phyloP scores from a whole-genome alignment of 768 basidiomycete species.

The Lyophyllum semitale region DNA sequence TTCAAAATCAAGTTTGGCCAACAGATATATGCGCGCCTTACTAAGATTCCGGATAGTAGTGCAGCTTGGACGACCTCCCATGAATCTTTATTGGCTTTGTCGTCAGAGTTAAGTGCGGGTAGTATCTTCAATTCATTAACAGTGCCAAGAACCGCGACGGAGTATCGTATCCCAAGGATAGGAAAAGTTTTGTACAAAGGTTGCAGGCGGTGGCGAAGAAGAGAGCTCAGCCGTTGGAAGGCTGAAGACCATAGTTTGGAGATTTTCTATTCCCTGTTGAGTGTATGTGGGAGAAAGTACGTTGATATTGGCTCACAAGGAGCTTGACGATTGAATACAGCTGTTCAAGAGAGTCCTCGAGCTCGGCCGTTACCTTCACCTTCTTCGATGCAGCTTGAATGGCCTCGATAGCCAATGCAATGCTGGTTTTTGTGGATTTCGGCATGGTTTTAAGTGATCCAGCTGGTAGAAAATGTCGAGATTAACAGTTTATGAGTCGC shows the following conservation, averaged over 20 bases:
- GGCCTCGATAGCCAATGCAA: slow-evolving; percentile 30
- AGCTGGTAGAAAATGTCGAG: background rate
- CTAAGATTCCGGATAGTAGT: slow-evolving; percentile 56
- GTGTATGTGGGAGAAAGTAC: background rate
- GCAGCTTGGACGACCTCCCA: slow-evolving; percentile 52
- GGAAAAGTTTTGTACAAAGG: slow-evolving; percentile 45
- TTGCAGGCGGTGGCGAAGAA: slow-evolving; percentile 44
- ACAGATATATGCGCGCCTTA: slow-evolving; percentile 20
- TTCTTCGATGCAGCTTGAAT: slow-evolving; percentile 32
- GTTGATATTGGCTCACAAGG: slow-evolving; percentile 33
- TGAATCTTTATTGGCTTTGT: slow-evolving; percentile 15
- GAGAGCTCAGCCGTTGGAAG: slow-evolving; percentile 36
- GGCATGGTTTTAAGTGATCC: background rate
- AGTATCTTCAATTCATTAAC: slow-evolving; percentile 41
- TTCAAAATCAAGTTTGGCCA: background rate
- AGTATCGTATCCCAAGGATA: slow-evolving; percentile 39
- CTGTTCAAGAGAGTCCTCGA: slow-evolving; percentile 37
- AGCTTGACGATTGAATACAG: slow-evolving; percentile 43
- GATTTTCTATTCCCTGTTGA: slow-evolving; percentile 35
- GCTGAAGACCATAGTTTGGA: slow-evolving; percentile 36
- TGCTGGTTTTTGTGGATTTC: slow-evolving; percentile 16
- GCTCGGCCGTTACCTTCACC: slow-evolving; percentile 25
- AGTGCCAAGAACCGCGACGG: slow-evolving; percentile 38
- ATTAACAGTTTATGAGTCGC: background rate
- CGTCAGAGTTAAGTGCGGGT: slow-evolving; percentile 19